These are phyloP conservation scores for Ilyonectria destructans DNA, from an alignment of 2,329 filamentous ascomycete genomes.

Conservation along the genomic window DNA sequence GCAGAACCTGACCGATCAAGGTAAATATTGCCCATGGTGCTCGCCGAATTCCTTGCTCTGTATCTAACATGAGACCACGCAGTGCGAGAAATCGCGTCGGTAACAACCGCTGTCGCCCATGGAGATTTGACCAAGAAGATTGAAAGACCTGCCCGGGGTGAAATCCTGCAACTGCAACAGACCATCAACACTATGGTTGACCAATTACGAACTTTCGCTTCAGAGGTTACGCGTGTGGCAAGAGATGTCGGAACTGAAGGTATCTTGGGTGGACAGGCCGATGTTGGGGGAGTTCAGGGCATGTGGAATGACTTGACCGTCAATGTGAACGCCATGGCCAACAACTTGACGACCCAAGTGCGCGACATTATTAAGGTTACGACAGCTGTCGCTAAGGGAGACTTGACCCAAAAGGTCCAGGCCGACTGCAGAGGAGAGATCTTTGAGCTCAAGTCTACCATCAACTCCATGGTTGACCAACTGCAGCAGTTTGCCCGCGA, in stretches of 20 bases:
- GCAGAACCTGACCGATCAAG: conserved; percentile 85
- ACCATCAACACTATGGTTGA: conserved; percentile 94
- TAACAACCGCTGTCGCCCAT: conserved; percentile 87
- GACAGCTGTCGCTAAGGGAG: conserved; percentile 83
- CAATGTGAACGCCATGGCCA: conserved; percentile 91
- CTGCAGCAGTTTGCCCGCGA: conserved; percentile 96
- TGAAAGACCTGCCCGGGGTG: conserved; percentile 83
- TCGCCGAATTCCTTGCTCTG: neutral
- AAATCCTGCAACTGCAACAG: conserved; percentile 87
- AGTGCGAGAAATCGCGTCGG: conserved; percentile 88
- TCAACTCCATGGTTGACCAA: conserved; percentile 99
- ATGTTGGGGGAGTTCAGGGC: conserved; percentile 87
- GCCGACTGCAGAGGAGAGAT: conserved; percentile 94
- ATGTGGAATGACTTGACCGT: conserved; percentile 93
- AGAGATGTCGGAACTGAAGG: conserved; percentile 89
- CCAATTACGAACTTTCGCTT: conserved; percentile 86
- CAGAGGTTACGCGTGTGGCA: conserved; percentile 87
- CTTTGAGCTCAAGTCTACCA: conserved; percentile 95
- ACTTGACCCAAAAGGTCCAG: conserved; percentile 96
- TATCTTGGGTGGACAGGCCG: conserved; percentile 85
- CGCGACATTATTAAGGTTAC: conserved; percentile 93
- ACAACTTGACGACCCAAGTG: conserved; percentile 90
- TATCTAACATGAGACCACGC: conserved; percentile 31
- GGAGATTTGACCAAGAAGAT: conserved; percentile 90
- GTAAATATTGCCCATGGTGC: conserved; percentile 52